These are phyloP conservation scores for Alternaria solani DNA, from an alignment of 2,329 filamentous ascomycete species.

Conservation along the genomic window DNA sequence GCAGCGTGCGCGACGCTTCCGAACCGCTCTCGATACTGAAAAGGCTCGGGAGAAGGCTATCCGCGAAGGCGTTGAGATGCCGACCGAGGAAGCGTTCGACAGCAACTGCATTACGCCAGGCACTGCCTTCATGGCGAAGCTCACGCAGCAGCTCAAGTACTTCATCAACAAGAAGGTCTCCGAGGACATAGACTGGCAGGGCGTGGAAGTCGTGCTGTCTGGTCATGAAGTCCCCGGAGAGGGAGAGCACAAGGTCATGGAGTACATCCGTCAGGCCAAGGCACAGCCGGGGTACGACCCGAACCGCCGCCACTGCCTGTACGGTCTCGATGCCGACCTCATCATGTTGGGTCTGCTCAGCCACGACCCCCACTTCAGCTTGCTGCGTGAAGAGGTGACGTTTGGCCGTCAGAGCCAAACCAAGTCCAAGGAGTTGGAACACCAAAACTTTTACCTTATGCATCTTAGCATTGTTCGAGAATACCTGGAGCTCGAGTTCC, in stretches of 20 bases:
- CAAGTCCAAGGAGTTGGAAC: conserved; percentile 95
- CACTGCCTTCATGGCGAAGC: conserved; percentile 97
- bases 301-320: conserved; percentile 95
- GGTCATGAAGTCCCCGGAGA: conserved; percentile 98
- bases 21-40: conserved; percentile 91
- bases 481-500: conserved; percentile 96
- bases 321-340: conserved; percentile 94
- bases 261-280: conserved; percentile 98
- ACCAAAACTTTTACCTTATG: conserved; percentile 98
- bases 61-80: conserved; percentile 86
- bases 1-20: conserved; percentile 92
- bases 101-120: conserved; percentile 99
- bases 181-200: conserved; percentile 97
- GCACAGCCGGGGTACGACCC: conserved; percentile 91
- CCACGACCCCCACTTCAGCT: conserved; percentile 97
- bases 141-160: conserved; percentile 93
- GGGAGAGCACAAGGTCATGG: conserved; percentile 99
- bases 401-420: conserved; percentile 88
- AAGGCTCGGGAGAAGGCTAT: conserved; percentile 91
- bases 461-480: conserved; percentile 97
- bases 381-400: conserved; percentile 95
- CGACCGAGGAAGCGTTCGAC: conserved; percentile 94
- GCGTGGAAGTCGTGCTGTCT: conserved; percentile 92
- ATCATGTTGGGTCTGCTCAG: conserved; percentile 98
- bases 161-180: conserved; percentile 99